Base-by-base conservation (phyloP, 2,329 filamentous ascomycete species). In the Hymenoscyphus repandus region DNA sequence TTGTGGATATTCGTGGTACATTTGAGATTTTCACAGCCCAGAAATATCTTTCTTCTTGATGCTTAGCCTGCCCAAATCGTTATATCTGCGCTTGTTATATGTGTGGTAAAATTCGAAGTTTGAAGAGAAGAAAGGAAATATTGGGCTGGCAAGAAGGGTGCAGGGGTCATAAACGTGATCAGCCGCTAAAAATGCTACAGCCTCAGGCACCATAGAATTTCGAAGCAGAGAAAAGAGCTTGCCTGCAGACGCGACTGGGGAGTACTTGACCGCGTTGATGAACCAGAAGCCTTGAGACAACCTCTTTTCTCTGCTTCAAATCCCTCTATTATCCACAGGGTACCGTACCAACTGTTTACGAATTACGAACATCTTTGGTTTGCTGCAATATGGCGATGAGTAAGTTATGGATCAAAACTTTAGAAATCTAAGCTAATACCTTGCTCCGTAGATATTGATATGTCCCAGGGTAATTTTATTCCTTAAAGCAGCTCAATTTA, bases 381-480 rank as follows among this genome's bases (percentile, higher is more conserved):
- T 52, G 50, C 43, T 46, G 32, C 69, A 80, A 72, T 49, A 82
- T 82, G 78, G 77, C 78, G 57, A 75, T 82, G 76, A 79, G 79
- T 82, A 74, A 57, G 78, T 71, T 49, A 42, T 45, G 42, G 43
- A 49, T 51, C 42, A 46, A 55, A 47, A 58, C 62, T 69, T 42
- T 64, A 54, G 46, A 52, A 59, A 50, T 50, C 59, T 36, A 18
- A 55, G 60, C 62, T 61, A 60, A 64, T 54, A 39, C 48, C 39
- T 32, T 41, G 31, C 45, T 48, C 47, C 58, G 39, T 66, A 91
- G 88, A 92, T 75, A 76, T 92, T 69, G 88, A 92, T 75, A 75
- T 91, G 73, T 86, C 85, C 57, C 89, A 91, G 70, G 88, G 88
- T 92, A 87, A 65, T 69, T 59, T 51, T 54, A 10, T 34, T 36